Conservation (phyloP, 1,284 basidiomycete species). For the Ceratobasidium sp. region DNA sequence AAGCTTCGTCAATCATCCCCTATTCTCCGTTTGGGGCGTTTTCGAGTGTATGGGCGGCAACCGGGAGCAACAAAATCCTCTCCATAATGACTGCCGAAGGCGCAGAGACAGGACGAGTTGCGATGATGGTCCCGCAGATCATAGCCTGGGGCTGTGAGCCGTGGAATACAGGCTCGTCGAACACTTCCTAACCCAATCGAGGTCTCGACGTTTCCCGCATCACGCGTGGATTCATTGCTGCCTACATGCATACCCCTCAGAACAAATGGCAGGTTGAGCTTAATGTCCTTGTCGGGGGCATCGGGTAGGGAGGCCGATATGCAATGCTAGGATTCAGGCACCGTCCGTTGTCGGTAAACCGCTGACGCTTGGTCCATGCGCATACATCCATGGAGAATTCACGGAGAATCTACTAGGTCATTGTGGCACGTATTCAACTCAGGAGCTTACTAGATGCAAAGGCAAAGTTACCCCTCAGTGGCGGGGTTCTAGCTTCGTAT, state of each 20-base stretch:
- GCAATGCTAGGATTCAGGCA: slow-evolving; percentile 20
- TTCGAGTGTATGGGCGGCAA: slow-evolving; percentile 3
- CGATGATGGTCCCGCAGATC: slow-evolving; percentile 16
- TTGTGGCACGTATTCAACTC: no score
- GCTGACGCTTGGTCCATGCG: background rate
- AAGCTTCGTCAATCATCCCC: no score
- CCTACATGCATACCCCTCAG: slow-evolving; percentile 11
- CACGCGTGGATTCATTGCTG: slow-evolving; percentile 22
- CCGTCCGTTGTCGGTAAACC: background rate
- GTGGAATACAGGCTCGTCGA: no score
- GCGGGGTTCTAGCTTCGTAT: no score
- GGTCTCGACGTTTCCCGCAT: background rate
- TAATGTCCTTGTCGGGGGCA: background rate
- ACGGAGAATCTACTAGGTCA: no score
- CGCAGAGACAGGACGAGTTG: background rate
- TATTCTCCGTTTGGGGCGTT: background rate
- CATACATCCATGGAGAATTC: slow-evolving; percentile 1
- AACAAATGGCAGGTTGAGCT: slow-evolving; percentile 10
- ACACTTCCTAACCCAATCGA: slow-evolving; percentile 12
- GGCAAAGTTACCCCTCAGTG: no score
- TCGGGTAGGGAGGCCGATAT: background rate
- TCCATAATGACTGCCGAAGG: background rate
- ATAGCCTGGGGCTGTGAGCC: slow-evolving; percentile 32
- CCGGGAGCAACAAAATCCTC: slow-evolving; percentile 2
- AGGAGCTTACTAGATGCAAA: no score